Percentiles rank a stretch among this genome's conserved stretches.
Evolutionary conservation across 176 grass and related monocot genomes (phyloP).

Genomic region (Triticum timopheevii): DNA sequence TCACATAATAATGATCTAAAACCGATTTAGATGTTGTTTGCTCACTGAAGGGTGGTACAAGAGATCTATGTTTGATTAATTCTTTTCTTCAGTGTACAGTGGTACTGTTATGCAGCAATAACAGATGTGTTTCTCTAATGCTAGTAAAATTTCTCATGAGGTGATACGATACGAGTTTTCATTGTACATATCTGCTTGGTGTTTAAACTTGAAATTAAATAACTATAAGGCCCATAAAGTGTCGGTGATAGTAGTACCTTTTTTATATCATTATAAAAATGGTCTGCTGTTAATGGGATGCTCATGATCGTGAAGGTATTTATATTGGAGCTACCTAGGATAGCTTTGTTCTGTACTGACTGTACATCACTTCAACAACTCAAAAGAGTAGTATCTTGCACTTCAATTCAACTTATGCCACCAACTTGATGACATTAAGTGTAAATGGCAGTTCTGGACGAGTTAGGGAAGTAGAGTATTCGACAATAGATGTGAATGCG

Average conservation of each 20-base stretch:
- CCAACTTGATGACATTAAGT: slow-evolving; percentile 36
- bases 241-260: neutral
- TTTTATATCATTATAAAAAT: neutral
- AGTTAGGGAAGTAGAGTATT: slow-evolving; percentile 11
- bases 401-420: slow-evolving; percentile 36
- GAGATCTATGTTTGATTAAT: slow-evolving; percentile 1
- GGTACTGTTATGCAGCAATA: neutral
- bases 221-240: neutral
- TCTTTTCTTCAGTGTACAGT: neutral
- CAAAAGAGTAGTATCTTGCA: slow-evolving; percentile 41
- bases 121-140: neutral
- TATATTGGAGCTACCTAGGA: slow-evolving; percentile 23
- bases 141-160: neutral
- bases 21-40: neutral
- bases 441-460: slow-evolving; percentile 6
- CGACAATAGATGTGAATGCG: neutral
- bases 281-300: neutral
- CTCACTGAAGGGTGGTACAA: neutral
- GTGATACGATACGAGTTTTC: neutral
- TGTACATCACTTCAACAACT: slow-evolving; percentile 26
- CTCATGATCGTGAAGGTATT: neutral
- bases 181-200: neutral
- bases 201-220: neutral
- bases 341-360: neutral
- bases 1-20: neutral